Conservation (phyloP, 2,329 filamentous ascomycete species). For the Nigrograna mackinnonii region DNA sequence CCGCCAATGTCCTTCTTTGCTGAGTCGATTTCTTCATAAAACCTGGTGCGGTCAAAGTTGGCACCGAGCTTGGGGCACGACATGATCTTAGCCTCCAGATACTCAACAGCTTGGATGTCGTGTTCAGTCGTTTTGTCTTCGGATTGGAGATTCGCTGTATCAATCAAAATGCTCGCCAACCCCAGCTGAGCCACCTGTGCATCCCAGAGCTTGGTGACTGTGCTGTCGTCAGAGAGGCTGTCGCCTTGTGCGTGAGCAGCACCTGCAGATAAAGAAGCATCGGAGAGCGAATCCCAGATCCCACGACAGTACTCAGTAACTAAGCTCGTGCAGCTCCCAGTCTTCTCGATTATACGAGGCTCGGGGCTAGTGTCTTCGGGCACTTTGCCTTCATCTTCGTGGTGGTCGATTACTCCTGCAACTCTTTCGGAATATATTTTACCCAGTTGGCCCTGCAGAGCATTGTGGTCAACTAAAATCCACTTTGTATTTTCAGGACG, state of each 20-base stretch:
- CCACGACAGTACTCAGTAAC: constrained; percentile 63
- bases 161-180: constrained; percentile 72
- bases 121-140: constrained; percentile 65
- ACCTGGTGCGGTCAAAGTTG: constrained; percentile 57
- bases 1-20: constrained; percentile 70
- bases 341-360: constrained; percentile 65
- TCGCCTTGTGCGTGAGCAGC: constrained; percentile 45
- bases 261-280: constrained; percentile 26
- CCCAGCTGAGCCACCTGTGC: constrained; percentile 68
- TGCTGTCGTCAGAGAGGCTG: constrained; percentile 30
- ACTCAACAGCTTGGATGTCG: constrained; percentile 62
- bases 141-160: constrained; percentile 67
- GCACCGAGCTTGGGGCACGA: constrained; percentile 34
- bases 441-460: constrained; percentile 65
- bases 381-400: constrained; percentile 70
- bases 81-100: constrained; percentile 61
- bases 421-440: constrained; percentile 57
- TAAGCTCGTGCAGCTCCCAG: constrained; percentile 75
- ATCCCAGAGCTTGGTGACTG: constrained; percentile 50
- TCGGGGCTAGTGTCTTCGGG: constrained; percentile 49
- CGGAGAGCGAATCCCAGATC: constrained; percentile 59
- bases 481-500: constrained; percentile 63
- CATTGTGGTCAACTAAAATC: constrained; percentile 82
- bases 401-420: constrained; percentile 75
- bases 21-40: constrained; percentile 62